Conservation (phyloP, 2,329 filamentous ascomycete genomes). For the Parascedosporium putredinis region DNA sequence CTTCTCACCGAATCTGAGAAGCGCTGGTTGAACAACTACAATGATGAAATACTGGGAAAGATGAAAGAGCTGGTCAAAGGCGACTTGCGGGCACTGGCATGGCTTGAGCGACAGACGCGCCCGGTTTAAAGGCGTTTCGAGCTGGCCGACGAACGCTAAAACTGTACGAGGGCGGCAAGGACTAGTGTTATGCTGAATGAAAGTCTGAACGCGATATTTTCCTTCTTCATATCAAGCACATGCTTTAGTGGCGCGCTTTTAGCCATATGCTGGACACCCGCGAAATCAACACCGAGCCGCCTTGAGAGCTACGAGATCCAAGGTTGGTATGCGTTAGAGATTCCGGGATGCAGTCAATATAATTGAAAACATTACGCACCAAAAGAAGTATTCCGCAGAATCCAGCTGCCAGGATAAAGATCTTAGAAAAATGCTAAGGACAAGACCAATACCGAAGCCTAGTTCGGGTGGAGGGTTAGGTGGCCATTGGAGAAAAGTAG, state of each 20-base stretch:
- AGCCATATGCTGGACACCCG: slow-evolving; percentile 18
- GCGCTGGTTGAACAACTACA: slow-evolving; percentile 79
- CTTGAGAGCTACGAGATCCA: too few species aligned
- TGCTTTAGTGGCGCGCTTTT: neutral
- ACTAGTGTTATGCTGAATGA: slow-evolving; percentile 66
- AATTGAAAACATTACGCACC: too few species aligned
- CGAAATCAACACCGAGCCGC: neutral
- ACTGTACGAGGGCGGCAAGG: slow-evolving; percentile 40
- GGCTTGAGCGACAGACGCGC: slow-evolving; percentile 81
- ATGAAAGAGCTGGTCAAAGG: slow-evolving; percentile 66
- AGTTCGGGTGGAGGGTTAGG: too few species aligned
- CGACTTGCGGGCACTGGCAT: slow-evolving; percentile 61
- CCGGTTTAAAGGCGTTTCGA: slow-evolving; percentile 31
- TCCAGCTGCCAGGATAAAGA: too few species aligned
- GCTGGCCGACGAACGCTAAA: slow-evolving; percentile 24
- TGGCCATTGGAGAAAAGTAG: too few species aligned
- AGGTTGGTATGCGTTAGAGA: too few species aligned
- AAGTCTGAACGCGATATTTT: slow-evolving; percentile 53
- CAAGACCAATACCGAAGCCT: too few species aligned
- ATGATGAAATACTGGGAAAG: slow-evolving; percentile 71
- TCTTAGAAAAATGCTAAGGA: too few species aligned
- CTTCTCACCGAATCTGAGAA: slow-evolving; percentile 67
- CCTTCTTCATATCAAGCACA: neutral
- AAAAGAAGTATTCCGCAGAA: too few species aligned
- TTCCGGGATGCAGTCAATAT: too few species aligned